Percentiles rank a stretch among this genome's conserved stretches.
Conservation (phyloP, 2,329 filamentous ascomycete species). For the Exophiala sideris region DNA sequence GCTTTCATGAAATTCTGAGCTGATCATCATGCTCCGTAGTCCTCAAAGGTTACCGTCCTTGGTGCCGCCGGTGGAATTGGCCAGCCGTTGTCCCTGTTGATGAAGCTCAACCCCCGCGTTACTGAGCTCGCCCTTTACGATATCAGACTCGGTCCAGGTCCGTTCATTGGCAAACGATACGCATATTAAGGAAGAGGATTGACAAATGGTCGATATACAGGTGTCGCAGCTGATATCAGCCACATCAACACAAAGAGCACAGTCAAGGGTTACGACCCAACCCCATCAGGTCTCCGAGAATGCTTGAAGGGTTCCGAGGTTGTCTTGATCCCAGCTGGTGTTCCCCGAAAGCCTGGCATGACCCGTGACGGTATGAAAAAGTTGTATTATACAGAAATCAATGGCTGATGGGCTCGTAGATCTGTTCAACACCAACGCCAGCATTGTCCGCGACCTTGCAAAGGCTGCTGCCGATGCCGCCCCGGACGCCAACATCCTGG, state of each 20-base stretch:
- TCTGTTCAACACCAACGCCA: constrained; percentile 99
- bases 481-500: constrained; percentile 89
- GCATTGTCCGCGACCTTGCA: constrained; percentile 96
- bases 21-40: constrained; percentile 51
- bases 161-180: constrained; percentile 35
- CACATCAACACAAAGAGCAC: constrained; percentile 99
- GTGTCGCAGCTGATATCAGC: constrained; percentile 95
- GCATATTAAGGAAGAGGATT: constrained; percentile 7
- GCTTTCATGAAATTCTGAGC: constrained; percentile 3
- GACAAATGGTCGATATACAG: constrained; percentile 44
- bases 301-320: constrained; percentile 86
- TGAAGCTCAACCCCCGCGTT: constrained; percentile 97
- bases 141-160: constrained; percentile 90
- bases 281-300: constrained; percentile 68
- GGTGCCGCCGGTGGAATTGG: constrained; percentile 97
- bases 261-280: constrained; percentile 85
- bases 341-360: constrained; percentile 99
- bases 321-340: constrained; percentile 95
- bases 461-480: constrained; percentile 86
- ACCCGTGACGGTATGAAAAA: constrained; percentile 75
- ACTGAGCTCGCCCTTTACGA: constrained; percentile 95
- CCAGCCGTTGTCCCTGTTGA: constrained; percentile 92
- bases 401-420: constrained; percentile 52
- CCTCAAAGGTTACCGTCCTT: constrained; percentile 95
- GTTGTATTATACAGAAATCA: neutral